These are phyloP conservation scores for Tetrahymena borealis DNA, from an alignment of 73 alveolate species.

Conservation along the genomic window DNA sequence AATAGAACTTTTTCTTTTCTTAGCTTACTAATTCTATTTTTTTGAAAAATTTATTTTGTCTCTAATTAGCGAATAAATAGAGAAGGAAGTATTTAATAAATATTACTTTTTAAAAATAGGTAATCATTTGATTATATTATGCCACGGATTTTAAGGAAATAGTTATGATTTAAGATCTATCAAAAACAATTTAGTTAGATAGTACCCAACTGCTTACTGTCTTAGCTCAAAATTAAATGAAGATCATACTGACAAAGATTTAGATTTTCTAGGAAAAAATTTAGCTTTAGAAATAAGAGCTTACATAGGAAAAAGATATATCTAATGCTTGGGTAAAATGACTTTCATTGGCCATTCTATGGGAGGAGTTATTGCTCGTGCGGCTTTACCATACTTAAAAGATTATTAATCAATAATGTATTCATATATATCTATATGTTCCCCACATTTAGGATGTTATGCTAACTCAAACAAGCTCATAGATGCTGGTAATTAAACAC, in stretches of 20 bases:
- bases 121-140: constrained; percentile 86
- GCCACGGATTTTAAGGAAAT: constrained; percentile 97
- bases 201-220: constrained; percentile 83
- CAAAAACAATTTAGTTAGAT: constrained; percentile 77
- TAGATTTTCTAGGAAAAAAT: constrained; percentile 85
- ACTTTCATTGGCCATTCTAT: constrained; percentile 78
- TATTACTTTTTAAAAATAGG: constrained; percentile 57
- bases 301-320: constrained; percentile 80
- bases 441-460: constrained; percentile 90
- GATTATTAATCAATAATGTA: constrained; percentile 71
- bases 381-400: constrained; percentile 81
- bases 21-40: no score
- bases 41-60: no score
- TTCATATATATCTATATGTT: constrained; percentile 67
- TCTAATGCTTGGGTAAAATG: constrained; percentile 67
- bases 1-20: no score
- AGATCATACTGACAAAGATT: constrained; percentile 87
- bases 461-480: constrained; percentile 66
- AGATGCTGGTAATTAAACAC: constrained; percentile 63
- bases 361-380: constrained; percentile 93
- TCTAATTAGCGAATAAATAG: no score
- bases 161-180: constrained; percentile 87
- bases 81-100: no score
- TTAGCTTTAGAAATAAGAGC: constrained; percentile 84
- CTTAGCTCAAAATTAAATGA: constrained; percentile 82